Evolutionary conservation across 1,284 basidiomycete species (phyloP), one percentile per base, ranked within the genome.

Genomic region (Leccinum pachyderme): DNA sequence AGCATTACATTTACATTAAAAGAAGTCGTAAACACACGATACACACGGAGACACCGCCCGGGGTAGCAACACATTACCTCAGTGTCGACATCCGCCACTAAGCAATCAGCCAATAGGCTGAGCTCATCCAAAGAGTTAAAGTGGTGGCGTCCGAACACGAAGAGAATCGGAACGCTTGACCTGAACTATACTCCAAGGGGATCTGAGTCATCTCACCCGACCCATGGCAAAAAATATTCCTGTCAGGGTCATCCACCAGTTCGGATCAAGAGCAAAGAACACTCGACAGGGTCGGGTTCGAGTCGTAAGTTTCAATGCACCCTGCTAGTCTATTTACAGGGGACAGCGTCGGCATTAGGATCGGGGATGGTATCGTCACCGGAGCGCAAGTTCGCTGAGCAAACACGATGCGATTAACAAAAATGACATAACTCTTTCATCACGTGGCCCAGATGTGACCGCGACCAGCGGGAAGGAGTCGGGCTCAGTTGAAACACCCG

Each of bases 41-140:
- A 47, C 45, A 56, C 53, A 47, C 45, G 28, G 7, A 25, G 18
- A 31, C 28, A 33, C 37, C 37, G 37, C 37, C 37, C 37, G 18
- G 37, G n/a, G 12, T 39, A 3, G 6, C 18, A 39, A 18, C 35
- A 18, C 35, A 35, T 58, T 56, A 57, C 65, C 56, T 56, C 51
- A 39, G 43, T 25, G 33, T 60, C 51, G 27, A 44, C 47, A 32
- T 49, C 54, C 29, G 44, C 43, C 33, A 49, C 31, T 31, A 48
- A 51, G 45, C 13, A 44, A 2, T 54, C 49, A 39, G 18, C 49
- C 9, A 54, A 56, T 8, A 29, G 15, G 49, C 54, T 51, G 6
- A 62, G 7, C 7, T 53, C 52, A 7, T 66, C 65, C 39, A 68
- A 9, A 24, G 65, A 61, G 24, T 65, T 59, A 52, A 66, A 69